Evolutionary conservation across 2,329 filamentous ascomycete genomes (phyloP), one percentile per base, ranked within the genome.

Genomic region (Knoxdaviesia proteae): DNA sequence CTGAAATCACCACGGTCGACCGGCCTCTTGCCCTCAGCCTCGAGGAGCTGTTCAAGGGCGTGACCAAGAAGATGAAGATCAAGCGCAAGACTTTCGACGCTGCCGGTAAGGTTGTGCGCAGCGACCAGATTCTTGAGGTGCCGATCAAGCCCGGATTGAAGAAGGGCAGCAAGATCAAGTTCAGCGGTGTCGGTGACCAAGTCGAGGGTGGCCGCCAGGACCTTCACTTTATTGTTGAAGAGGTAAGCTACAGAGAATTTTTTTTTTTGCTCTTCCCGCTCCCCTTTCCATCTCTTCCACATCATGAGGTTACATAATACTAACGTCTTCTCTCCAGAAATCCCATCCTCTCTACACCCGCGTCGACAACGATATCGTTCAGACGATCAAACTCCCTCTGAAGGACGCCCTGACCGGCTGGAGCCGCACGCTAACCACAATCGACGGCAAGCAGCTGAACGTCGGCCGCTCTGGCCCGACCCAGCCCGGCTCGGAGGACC

Each of bases 151-250:
- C 84, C 5, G 90, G 90, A 46, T 64, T 96, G 60, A 94, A 96
- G 64, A 87, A 92, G 52, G 90, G 90, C 32, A 93, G 84, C 54
- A 98, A 96, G 69, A 94, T 98, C 61, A 94, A 94, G 62, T 98
- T 94, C 57, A 83, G 82, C 55, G 86, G 88, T 37, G 87, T 98
- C n/a, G 90, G 90, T 7, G 90, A 98, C 59, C 87, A 96, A 58
- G 86, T 94, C 47, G 90, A 96, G 55, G 90, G 90, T 37, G 88
- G 88, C 9, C 83, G 86, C 46, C 90, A 98, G 59, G 90, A 98
- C 60, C 61, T 98, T 42, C 87, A 94, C 58, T 93, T 98, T 53
- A 80, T 98, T 45, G 74, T 98, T 29, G 80, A 86, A 60, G 88
- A 94, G 79, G 84, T 87, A 73, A 67, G 77, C 55, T 34, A 34